These are phyloP conservation scores for Aureobasidium sp. DNA, from an alignment of 2,329 filamentous ascomycete genomes.

Conservation along the genomic window DNA sequence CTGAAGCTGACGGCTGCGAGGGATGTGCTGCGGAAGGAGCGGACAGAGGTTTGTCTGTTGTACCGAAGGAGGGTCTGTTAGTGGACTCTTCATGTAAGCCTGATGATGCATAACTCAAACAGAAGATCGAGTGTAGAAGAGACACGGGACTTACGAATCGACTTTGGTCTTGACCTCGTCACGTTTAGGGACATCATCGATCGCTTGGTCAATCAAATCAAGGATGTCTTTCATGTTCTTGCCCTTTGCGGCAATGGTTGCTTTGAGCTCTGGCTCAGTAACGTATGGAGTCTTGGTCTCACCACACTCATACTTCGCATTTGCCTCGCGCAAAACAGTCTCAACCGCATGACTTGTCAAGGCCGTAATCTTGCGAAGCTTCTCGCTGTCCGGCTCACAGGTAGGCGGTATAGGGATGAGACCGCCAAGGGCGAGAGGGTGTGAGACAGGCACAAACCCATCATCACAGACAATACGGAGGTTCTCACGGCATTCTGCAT, in stretches of 20 bases:
- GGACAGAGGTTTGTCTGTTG: constrained; percentile 64
- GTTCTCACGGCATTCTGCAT: constrained; percentile 80
- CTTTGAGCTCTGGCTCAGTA: constrained; percentile 63
- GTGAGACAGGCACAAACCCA: constrained; percentile 77
- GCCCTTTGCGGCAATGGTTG: constrained; percentile 67
- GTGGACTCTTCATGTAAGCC: constrained; percentile 39
- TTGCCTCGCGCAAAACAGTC: constrained; percentile 66
- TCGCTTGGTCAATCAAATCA: constrained; percentile 69
- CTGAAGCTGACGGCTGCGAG: constrained; percentile 83
- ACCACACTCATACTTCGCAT: constrained; percentile 87
- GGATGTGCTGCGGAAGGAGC: constrained; percentile 69
- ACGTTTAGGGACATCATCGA: constrained; percentile 60
- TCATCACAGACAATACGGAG: constrained; percentile 73
- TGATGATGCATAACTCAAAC: constrained; percentile 18
- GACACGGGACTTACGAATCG: constrained; percentile 49
- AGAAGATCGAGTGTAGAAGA: constrained; percentile 19
- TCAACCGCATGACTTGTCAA: constrained; percentile 86
- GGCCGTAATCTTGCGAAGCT: constrained; percentile 75
- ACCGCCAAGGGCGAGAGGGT: constrained; percentile 76
- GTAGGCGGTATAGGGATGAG: constrained; percentile 78
- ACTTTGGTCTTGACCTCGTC: constrained; percentile 53
- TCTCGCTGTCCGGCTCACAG: constrained; percentile 91
- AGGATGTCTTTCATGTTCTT: constrained; percentile 89
- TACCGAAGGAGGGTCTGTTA: constrained; percentile 74
- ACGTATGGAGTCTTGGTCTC: constrained; percentile 62